Evolutionary conservation across 1,284 basidiomycete species (phyloP).

Genomic region (Fomitopsis pinicola): DNA sequence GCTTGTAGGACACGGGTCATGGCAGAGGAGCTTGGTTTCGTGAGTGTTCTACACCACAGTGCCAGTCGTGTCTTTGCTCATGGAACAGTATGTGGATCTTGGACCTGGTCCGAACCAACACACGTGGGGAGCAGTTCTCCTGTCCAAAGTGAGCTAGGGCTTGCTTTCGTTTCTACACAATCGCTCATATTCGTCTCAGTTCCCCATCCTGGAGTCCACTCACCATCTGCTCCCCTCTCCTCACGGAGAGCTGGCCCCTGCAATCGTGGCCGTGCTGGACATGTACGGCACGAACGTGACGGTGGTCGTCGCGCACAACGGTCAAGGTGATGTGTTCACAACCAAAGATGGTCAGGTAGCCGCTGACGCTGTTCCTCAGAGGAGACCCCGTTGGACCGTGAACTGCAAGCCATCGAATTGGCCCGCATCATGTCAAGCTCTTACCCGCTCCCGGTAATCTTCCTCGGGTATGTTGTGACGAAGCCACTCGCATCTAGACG

Average conservation of each 20-base stretch:
- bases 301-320: conserved; percentile 88
- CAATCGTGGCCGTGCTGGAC: conserved; percentile 86
- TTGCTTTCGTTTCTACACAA: neutral
- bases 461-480: conserved; percentile 87
- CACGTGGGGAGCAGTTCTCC: conserved; percentile 86
- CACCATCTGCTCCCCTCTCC: conserved; percentile 92
- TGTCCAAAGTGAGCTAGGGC: conserved; percentile 63
- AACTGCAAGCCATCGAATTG: conserved; percentile 82
- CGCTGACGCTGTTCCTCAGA: conserved; percentile 38
- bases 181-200: conserved; percentile 38
- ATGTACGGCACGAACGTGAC: conserved; percentile 79
- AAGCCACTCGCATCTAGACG: conserved; percentile 69
- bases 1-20: conserved; percentile 63
- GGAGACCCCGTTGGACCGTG: conserved; percentile 85
- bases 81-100: conserved; percentile 63
- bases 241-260: conserved; percentile 85
- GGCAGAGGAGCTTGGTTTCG: conserved; percentile 80
- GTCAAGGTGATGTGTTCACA: conserved; percentile 58
- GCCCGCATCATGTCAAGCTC: conserved; percentile 75
- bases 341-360: neutral
- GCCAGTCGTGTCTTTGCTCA: conserved; percentile 5
- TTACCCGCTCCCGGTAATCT: conserved; percentile 78
- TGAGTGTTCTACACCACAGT: conserved; percentile 31
- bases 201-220: conserved; percentile 86
- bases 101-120: conserved; percentile 88